phyloP scores from a whole-genome alignment of 2,329 filamentous ascomycete species.

The Fusarium tricinctum region DNA sequence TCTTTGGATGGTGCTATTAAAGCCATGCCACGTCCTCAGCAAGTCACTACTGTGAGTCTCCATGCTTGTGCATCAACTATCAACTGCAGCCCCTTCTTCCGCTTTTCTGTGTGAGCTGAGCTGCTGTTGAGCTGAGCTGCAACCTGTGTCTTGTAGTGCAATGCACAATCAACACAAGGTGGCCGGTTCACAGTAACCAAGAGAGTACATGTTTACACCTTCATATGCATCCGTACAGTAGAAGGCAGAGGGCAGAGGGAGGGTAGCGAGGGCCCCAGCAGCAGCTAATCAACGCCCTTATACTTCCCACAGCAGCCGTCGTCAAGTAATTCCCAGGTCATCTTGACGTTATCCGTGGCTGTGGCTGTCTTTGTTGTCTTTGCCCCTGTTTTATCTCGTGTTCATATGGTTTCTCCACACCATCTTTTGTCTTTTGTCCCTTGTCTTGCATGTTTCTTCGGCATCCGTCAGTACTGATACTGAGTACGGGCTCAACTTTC shows the following conservation, averaged over 20 bases:
- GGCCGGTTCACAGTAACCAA: conserved; percentile 1
- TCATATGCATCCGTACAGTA: too few species aligned
- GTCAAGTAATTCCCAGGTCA: conserved; percentile 29
- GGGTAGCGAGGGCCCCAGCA: conserved; percentile 4
- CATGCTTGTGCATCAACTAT: conserved; percentile 36
- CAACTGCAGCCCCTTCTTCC: conserved; percentile 28
- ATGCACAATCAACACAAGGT: conserved; percentile 15
- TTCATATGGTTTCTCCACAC: conserved; percentile 53
- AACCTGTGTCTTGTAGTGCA: conserved; percentile 10
- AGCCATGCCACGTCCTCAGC: conserved; percentile 39
- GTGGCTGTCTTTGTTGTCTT: conserved; percentile 9
- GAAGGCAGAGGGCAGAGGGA: background rate
- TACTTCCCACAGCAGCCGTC: conserved; percentile 1
- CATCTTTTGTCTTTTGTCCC: conserved; percentile 35
- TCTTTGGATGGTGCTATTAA: conserved; percentile 26
- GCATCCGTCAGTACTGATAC: background rate
- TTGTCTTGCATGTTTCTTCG: background rate
- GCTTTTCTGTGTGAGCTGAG: conserved; percentile 11
- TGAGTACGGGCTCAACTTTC: conserved; percentile 6
- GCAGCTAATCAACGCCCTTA: conserved; percentile 11
- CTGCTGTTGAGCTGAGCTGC: conserved; percentile 5
- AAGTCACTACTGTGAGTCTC: conserved; percentile 5
- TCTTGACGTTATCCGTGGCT: conserved; percentile 34
- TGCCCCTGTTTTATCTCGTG: conserved; percentile 50
- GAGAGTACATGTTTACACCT: background rate